A percentile compares a stretch with the other conserved stretches of the same genome.
phyloP scores from a whole-genome alignment of 768 basidiomycete genomes.

The Trametes gibbosa region DNA sequence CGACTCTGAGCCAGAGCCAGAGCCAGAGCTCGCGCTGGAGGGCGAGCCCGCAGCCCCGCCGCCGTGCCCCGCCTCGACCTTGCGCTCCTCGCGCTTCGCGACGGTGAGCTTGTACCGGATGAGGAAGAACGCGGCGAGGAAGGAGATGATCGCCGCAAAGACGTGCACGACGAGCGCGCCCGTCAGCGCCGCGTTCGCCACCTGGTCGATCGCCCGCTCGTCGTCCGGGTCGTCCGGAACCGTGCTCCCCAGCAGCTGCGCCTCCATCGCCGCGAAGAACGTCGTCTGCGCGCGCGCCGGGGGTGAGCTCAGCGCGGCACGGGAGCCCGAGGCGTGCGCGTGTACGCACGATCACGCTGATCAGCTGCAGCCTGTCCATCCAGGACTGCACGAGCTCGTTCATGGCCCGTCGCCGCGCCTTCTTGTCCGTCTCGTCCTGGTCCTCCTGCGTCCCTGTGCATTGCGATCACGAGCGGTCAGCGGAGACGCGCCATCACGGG shows the following conservation, averaged over 20 bases:
- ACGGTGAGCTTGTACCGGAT: constrained; percentile 53
- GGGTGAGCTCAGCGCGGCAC: neutral
- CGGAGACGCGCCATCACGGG: no score
- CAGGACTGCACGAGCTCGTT: constrained; percentile 55
- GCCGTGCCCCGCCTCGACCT: constrained; percentile 32
- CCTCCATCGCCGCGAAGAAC: constrained; percentile 60
- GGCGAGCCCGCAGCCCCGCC: neutral
- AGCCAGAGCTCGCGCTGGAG: no score
- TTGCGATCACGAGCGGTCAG: no score
- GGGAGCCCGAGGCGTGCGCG: neutral
- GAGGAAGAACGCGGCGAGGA: constrained; percentile 55
- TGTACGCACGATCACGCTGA: constrained; percentile 52
- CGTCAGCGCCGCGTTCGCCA: constrained; percentile 45
- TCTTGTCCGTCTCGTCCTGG: constrained; percentile 48
- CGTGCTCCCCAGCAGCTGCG: constrained; percentile 47
- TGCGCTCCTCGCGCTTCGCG: constrained; percentile 46
- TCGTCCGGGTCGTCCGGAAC: constrained; percentile 26
- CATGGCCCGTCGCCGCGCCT: constrained; percentile 43
- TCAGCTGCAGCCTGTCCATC: constrained; percentile 61
- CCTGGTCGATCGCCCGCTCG: constrained; percentile 3
- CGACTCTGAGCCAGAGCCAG: no score
- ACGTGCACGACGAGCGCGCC: constrained; percentile 55
- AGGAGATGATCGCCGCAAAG: constrained; percentile 49
- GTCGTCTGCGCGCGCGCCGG: constrained; percentile 50
- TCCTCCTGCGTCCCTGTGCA: constrained; percentile 44